phyloP scores from a whole-genome alignment of 441 rosid genomes.

The Bruguiera hainesii region DNA sequence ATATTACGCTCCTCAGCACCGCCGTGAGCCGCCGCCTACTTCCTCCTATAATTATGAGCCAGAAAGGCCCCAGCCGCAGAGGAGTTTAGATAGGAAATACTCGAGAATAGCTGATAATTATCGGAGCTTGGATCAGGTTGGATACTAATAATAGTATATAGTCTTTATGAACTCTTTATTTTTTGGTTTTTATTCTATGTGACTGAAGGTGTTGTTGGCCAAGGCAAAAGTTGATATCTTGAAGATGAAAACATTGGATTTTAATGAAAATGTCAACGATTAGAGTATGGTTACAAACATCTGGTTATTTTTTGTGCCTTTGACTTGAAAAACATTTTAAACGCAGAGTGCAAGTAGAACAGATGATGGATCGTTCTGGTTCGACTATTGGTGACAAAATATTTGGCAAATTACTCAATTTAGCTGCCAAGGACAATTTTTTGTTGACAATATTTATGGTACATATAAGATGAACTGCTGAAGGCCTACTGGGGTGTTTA shows the following conservation, averaged over 20 bases:
- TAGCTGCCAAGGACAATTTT: not conserved
- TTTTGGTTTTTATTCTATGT: conserved; percentile 1
- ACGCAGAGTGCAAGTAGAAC: not conserved
- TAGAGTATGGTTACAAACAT: no score
- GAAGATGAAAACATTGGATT: not conserved
- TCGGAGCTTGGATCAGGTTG: conserved; percentile 58
- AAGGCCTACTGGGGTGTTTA: not conserved
- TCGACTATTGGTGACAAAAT: not conserved
- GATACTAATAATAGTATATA: conserved; percentile 2
- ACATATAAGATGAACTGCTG: conserved; percentile 2
- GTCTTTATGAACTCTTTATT: not conserved
- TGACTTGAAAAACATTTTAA: no score
- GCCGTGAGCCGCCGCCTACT: conserved; percentile 18
- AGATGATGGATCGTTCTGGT: not conserved
- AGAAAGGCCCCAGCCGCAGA: conserved; percentile 36
- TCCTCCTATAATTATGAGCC: conserved; percentile 28
- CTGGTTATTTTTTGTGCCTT: no score
- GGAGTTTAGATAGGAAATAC: conserved; percentile 51
- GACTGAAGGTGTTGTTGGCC: not conserved
- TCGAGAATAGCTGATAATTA: conserved; percentile 55
- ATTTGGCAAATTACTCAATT: not conserved
- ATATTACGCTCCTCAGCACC: conserved; percentile 40
- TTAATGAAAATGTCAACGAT: not conserved
- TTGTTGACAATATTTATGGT: not conserved
- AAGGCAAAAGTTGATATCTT: not conserved